Conservation (phyloP, 108 stramenopile genomes). For the Cyclostephanos invisitatus region DNA sequence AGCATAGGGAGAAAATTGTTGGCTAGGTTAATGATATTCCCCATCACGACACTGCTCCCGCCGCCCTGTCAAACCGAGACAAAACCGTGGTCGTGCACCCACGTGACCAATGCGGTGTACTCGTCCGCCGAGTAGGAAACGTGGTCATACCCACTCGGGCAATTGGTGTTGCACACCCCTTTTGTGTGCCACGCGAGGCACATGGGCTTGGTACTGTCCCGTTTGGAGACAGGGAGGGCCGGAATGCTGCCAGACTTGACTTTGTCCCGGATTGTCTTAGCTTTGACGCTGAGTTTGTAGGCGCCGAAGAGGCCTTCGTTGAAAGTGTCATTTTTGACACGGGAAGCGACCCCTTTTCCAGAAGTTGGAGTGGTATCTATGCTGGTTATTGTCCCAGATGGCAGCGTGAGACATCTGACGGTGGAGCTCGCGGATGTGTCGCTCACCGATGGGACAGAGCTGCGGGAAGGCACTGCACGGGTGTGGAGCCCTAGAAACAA, state of each 20-base stretch:
- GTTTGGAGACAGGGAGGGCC: background rate
- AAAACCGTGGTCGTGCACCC: conserved; percentile 1
- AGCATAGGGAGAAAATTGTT: background rate
- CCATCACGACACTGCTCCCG: background rate
- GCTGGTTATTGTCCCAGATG: background rate
- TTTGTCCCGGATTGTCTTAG: background rate
- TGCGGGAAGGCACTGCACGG: background rate
- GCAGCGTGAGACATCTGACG: too few species aligned
- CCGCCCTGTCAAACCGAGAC: background rate
- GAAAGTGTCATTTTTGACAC: background rate
- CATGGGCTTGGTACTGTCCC: background rate
- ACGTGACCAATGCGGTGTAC: background rate
- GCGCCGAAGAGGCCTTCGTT: background rate
- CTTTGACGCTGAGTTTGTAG: background rate
- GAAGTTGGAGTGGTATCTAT: background rate
- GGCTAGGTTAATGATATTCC: background rate
- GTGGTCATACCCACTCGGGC: background rate
- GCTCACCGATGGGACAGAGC: background rate
- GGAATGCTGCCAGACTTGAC: background rate
- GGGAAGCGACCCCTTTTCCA: background rate
- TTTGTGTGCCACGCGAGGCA: conserved; percentile 12
- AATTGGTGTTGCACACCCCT: conserved; percentile 8
- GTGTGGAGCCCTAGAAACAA: background rate
- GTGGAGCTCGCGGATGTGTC: background rate
- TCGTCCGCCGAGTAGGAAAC: background rate